Evolutionary conservation across 208 protist species (phyloP).

Genomic region (Crithidia expoeki): DNA sequence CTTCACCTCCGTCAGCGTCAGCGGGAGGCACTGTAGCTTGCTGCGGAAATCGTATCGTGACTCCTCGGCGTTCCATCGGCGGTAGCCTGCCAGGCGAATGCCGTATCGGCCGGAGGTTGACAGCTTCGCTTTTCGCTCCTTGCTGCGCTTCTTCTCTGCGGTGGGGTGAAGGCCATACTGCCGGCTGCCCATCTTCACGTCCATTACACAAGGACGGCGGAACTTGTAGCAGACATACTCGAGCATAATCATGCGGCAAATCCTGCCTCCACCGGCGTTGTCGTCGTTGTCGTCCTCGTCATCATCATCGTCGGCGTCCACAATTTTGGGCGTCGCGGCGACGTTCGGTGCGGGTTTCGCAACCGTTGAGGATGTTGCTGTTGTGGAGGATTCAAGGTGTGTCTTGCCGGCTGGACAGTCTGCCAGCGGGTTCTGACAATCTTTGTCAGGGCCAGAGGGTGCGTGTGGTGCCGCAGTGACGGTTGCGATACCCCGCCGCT

Average conservation of each 20-base stretch:
- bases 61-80: constrained; percentile 57
- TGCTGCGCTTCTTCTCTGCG: constrained; percentile 69
- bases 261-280: constrained; percentile 5
- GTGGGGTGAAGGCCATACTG: constrained; percentile 84
- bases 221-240: constrained; percentile 88
- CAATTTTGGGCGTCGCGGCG: constrained; percentile 1
- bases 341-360: neutral
- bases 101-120: constrained; percentile 77
- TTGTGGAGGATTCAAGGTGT: neutral
- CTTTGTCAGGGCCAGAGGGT: neutral
- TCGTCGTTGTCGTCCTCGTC: constrained; percentile 12
- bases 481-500: constrained; percentile 3
- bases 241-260: constrained; percentile 74
- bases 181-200: constrained; percentile 87
- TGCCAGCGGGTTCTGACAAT: constrained; percentile 5
- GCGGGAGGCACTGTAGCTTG: constrained; percentile 62
- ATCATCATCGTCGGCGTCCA: constrained; percentile 22
- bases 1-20: constrained; percentile 59
- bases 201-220: constrained; percentile 72
- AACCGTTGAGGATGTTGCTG: neutral
- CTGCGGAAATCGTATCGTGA: constrained; percentile 52
- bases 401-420: neutral
- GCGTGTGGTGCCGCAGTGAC: constrained; percentile 6
- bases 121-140: constrained; percentile 61
- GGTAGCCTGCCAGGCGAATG: constrained; percentile 81